These are phyloP conservation scores for Yarrowia phangngaensis DNA, from an alignment of 805 yeast genomes.

Conservation along the genomic window DNA sequence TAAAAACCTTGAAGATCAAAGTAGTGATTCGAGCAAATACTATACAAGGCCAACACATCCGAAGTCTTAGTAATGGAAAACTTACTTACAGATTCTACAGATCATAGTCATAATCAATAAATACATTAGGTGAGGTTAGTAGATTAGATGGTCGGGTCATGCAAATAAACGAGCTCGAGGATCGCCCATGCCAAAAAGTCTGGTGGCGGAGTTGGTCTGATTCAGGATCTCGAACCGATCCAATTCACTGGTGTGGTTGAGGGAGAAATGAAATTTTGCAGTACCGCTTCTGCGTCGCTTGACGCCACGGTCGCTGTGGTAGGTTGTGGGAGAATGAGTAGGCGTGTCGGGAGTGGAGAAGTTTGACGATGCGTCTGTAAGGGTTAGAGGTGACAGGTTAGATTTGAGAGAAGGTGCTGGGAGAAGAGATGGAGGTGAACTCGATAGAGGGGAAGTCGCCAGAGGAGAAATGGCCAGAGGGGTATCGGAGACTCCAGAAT, in stretches of 20 bases:
- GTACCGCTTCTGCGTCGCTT: constrained; percentile 17
- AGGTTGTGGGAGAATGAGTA: constrained; percentile 5
- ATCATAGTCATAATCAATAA: too few species aligned
- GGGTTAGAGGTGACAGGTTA: constrained; percentile 7
- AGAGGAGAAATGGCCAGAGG: too few species aligned
- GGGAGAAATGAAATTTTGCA: constrained; percentile 12
- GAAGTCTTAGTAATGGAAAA: too few species aligned
- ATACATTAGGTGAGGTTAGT: constrained; percentile 26
- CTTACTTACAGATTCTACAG: too few species aligned
- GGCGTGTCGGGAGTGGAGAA: constrained; percentile 25
- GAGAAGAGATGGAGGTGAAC: too few species aligned
- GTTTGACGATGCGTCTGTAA: constrained; percentile 5
- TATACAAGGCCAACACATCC: too few species aligned
- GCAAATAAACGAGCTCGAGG: constrained; percentile 13
- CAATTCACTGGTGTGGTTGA: constrained; percentile 12
- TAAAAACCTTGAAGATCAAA: too few species aligned
- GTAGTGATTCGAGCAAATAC: too few species aligned
- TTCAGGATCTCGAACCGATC: constrained; percentile 20
- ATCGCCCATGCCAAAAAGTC: constrained; percentile 18
- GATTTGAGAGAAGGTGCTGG: constrained; percentile 24
- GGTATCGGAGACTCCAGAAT: too few species aligned
- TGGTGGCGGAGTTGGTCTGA: too few species aligned
- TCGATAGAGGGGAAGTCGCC: too few species aligned
- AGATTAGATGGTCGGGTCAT: not conserved
- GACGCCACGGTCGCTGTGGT: constrained; percentile 6